Evolutionary conservation across 2,329 filamentous ascomycete species (phyloP).

Genomic region (Claviceps capensis): DNA sequence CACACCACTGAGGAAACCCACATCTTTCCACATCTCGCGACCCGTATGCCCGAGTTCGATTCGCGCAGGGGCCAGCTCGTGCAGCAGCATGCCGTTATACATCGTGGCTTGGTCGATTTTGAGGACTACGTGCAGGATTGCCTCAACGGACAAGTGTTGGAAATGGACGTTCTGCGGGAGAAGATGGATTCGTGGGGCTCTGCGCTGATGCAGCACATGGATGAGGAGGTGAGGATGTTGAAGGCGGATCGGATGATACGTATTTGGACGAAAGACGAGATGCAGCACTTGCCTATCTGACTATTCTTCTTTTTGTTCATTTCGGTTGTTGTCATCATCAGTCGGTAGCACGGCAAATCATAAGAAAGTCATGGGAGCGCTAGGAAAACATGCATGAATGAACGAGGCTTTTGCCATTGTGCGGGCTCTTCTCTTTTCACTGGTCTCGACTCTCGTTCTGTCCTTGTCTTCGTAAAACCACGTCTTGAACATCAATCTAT

Average conservation of each 20-base stretch:
- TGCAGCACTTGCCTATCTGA: slow-evolving; percentile 56
- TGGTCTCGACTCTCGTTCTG: too few species aligned
- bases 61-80: slow-evolving; percentile 43
- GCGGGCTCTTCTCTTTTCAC: too few species aligned
- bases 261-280: slow-evolving; percentile 68
- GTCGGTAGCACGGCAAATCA: too few species aligned
- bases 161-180: slow-evolving; percentile 44
- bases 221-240: slow-evolving; percentile 68
- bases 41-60: slow-evolving; percentile 66
- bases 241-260: slow-evolving; percentile 78
- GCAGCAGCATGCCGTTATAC: slow-evolving; percentile 65
- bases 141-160: slow-evolving; percentile 40
- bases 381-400: neutral
- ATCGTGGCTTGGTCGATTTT: slow-evolving; percentile 57
- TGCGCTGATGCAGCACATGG: slow-evolving; percentile 71
- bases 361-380: neutral
- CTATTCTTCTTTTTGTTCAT: neutral
- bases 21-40: slow-evolving; percentile 66
- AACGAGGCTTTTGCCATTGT: neutral
- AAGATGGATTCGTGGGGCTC: slow-evolving; percentile 67
- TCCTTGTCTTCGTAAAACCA: too few species aligned
- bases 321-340: neutral
- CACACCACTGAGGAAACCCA: slow-evolving; percentile 73
- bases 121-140: slow-evolving; percentile 52
- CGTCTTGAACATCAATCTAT: too few species aligned